Evolutionary conservation across 192 early-diverging fungal species (phyloP).

Genomic region (Backusella liffmaniae): DNA sequence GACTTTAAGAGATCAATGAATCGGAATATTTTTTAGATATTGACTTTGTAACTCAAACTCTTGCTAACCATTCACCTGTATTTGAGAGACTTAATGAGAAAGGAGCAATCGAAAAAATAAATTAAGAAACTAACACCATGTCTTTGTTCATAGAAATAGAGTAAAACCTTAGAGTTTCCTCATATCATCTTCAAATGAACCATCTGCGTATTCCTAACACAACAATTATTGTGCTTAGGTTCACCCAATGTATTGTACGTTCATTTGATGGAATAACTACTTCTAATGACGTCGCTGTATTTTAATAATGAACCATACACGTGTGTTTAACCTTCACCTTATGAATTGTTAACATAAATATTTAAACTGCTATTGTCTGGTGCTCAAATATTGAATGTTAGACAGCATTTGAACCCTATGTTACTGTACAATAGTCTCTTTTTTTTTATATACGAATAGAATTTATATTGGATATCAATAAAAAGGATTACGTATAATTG

Average conservation of each 20-base stretch:
- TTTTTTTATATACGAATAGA: not conserved
- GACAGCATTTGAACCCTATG: not conserved
- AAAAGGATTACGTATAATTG: not conserved
- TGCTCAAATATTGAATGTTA: not conserved
- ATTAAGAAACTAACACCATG: not conserved
- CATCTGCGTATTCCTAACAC: no score
- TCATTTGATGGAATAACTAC: not conserved
- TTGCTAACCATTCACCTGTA: not conserved
- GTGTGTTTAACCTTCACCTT: not conserved
- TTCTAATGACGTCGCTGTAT: not conserved
- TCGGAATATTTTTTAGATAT: not conserved
- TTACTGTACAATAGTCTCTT: not conserved
- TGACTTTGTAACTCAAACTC: not conserved
- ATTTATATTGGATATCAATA: not conserved
- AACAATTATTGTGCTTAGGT: not conserved
- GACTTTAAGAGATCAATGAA: not conserved
- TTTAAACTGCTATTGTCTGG: constrained; percentile 1
- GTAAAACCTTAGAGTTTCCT: no score
- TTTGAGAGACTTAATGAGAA: not conserved
- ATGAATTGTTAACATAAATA: not conserved
- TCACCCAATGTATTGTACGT: not conserved
- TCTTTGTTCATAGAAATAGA: no score
- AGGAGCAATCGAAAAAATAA: not conserved
- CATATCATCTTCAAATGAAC: no score
- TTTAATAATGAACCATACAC: not conserved